Evolutionary conservation across 192 early-diverging fungal genomes (phyloP).

Genomic region (Funneliformis geosporum): DNA sequence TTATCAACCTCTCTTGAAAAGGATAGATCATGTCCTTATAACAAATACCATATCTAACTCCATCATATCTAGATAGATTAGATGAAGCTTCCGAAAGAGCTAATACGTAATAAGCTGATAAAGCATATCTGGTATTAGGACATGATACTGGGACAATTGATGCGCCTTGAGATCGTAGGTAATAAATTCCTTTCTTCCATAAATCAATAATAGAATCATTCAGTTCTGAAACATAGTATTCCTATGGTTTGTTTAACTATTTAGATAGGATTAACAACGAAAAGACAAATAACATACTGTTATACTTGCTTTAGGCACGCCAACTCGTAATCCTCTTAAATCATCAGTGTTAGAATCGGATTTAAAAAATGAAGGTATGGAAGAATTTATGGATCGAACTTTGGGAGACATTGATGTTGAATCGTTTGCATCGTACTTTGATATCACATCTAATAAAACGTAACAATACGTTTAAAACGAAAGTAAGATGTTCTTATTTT

Average conservation of each 20-base stretch:
- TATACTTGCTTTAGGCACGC: constrained; percentile 56
- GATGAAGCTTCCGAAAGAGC: constrained; percentile 90
- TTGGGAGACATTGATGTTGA: constrained; percentile 58
- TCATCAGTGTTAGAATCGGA: constrained; percentile 20
- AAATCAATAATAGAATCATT: constrained; percentile 48
- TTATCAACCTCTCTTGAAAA: neutral
- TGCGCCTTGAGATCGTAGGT: constrained; percentile 63
- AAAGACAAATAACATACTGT: constrained; percentile 28
- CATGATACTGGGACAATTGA: constrained; percentile 69
- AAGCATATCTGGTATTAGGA: constrained; percentile 66
- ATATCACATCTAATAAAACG: constrained; percentile 51
- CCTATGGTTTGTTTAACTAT: constrained; percentile 38
- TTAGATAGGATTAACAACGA: constrained; percentile 3
- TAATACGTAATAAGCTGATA: constrained; percentile 86
- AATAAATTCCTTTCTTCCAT: constrained; percentile 62
- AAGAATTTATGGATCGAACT: constrained; percentile 39
- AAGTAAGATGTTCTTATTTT: neutral
- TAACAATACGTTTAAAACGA: neutral
- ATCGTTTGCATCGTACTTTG: constrained; percentile 60
- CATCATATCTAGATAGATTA: constrained; percentile 88
- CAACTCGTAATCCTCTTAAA: constrained; percentile 57
- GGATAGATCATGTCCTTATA: neutral
- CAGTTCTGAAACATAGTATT: constrained; percentile 82
- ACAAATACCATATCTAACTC: constrained; percentile 74
- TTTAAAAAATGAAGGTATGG: constrained; percentile 11